phyloP scores from a whole-genome alignment of 2,329 filamentous ascomycete genomes.

The Hirsutella thompsonii region DNA sequence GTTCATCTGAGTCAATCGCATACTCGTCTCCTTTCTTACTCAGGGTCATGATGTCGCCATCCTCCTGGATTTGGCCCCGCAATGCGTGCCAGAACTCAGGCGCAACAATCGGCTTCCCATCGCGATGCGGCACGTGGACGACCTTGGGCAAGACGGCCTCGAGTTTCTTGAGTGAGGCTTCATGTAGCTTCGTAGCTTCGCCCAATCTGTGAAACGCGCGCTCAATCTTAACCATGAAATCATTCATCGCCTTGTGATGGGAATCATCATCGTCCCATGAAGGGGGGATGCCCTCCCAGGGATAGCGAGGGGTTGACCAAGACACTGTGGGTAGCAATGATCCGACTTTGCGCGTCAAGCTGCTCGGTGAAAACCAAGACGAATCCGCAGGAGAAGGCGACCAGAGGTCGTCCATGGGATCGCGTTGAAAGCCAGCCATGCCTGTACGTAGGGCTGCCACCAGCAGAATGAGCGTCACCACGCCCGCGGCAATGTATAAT shows the following conservation, averaged over 20 bases:
- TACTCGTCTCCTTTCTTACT: conserved; percentile 25
- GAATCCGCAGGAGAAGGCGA: conserved; percentile 1
- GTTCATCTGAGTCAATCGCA: conserved; percentile 27
- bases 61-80: conserved; percentile 36
- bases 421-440: neutral
- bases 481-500: conserved; percentile 2
- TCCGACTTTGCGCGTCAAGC: conserved; percentile 8
- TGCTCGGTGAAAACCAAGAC: conserved; percentile 3
- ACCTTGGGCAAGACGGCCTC: conserved; percentile 39
- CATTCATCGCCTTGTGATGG: conserved; percentile 9
- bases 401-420: conserved; percentile 4
- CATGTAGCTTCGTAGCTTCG: conserved; percentile 19
- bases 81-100: conserved; percentile 56
- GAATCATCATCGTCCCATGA: conserved; percentile 7
- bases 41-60: conserved; percentile 32
- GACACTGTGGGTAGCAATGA: conserved; percentile 13
- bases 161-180: conserved; percentile 27
- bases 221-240: conserved; percentile 14
- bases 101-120: conserved; percentile 40
- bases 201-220: conserved; percentile 17
- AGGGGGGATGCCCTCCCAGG: conserved; percentile 8
- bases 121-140: conserved; percentile 38
- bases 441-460: conserved; percentile 2
- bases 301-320: conserved; percentile 10
- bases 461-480: conserved; percentile 3